Percentiles rank a stretch among this genome's conserved stretches.
These are phyloP conservation scores for Lunularia cruciata DNA, from an alignment of 225 moss, liverwort and hornwort species.

Conservation along the genomic window DNA sequence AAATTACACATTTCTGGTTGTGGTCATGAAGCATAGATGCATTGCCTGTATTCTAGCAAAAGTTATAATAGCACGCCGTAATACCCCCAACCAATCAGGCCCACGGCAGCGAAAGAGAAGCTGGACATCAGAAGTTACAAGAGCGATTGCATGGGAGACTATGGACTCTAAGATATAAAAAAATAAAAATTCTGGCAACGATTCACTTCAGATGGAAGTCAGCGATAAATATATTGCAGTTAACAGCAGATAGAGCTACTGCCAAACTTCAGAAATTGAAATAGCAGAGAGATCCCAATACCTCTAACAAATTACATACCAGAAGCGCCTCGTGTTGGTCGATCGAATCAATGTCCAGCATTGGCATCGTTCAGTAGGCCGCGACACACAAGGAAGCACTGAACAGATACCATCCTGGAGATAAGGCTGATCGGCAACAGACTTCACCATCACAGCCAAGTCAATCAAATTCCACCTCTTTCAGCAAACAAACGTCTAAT, in stretches of 20 bases:
- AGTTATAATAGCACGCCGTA: no score
- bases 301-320: background rate
- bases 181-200: background rate
- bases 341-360: background rate
- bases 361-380: background rate
- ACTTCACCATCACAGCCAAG: background rate
- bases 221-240: background rate
- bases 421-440: background rate
- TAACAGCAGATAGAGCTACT: background rate
- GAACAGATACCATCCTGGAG: conserved; percentile 5
- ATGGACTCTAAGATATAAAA: no score
- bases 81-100: no score
- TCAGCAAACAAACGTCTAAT: no score
- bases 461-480: no score
- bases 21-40: no score
- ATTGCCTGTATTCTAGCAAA: no score
- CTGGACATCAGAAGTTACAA: no score
- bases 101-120: no score
- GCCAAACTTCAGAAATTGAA: background rate
- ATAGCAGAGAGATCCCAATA: background rate
- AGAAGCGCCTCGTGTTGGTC: background rate
- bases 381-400: conserved; percentile 2
- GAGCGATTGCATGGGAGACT: no score
- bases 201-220: background rate
- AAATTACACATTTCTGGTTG: no score